A percentile compares a stretch with the other conserved stretches of the same genome.
These are phyloP conservation scores for Phytophthora litchii DNA, from an alignment of 352 stramenopile species.

Conservation along the genomic window DNA sequence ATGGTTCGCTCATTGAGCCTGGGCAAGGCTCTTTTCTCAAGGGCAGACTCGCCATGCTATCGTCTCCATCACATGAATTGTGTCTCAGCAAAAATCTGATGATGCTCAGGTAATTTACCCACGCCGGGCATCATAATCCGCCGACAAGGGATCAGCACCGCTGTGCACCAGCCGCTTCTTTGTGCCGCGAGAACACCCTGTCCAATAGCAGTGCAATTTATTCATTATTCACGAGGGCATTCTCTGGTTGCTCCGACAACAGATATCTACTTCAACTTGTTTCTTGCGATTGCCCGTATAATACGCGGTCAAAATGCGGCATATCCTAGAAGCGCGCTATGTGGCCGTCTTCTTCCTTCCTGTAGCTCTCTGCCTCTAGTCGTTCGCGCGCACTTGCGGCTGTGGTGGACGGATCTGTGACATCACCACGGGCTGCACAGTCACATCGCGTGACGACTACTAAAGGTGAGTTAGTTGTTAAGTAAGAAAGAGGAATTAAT, in stretches of 20 bases:
- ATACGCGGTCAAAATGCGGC: no score
- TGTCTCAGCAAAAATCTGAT: constrained; percentile 26
- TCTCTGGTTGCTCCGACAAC: constrained; percentile 4
- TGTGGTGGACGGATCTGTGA: constrained; percentile 31
- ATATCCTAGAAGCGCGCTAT: not conserved
- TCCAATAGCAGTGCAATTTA: constrained; percentile 13
- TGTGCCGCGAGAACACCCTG: not conserved
- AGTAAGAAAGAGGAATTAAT: no score
- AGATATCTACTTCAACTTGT: constrained; percentile 10
- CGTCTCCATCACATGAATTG: constrained; percentile 11
- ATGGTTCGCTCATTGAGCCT: constrained; percentile 6
- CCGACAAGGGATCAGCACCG: not conserved
- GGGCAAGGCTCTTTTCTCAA: not conserved
- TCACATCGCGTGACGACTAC: constrained; percentile 32
- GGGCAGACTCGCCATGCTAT: constrained; percentile 6
- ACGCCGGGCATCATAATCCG: constrained; percentile 22
- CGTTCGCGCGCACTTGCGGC: constrained; percentile 16
- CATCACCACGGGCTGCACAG: constrained; percentile 37
- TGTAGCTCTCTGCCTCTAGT: not conserved
- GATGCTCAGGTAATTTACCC: constrained; percentile 13
- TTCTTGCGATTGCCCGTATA: not conserved
- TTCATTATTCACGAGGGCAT: constrained; percentile 22
- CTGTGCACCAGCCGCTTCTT: not conserved
- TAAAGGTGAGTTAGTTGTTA: no score
- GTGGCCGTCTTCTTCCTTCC: no score